Conservation (phyloP, 1,284 basidiomycete species). For the Meira nashicola region DNA sequence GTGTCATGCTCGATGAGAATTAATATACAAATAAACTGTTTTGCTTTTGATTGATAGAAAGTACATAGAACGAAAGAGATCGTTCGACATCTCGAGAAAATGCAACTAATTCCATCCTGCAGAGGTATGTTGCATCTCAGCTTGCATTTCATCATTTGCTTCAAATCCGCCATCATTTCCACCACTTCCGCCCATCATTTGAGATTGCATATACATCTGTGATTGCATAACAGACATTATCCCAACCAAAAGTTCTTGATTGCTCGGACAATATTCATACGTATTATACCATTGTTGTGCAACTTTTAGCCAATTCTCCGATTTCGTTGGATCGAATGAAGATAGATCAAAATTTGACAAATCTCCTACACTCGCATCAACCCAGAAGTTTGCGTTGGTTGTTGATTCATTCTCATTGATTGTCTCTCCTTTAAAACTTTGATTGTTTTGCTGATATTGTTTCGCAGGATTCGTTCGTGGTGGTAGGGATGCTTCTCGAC, state of each 20-base stretch:
- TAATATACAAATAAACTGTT: too few species aligned
- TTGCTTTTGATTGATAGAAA: too few species aligned
- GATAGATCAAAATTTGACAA: constrained; percentile 19
- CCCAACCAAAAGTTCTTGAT: constrained; percentile 11
- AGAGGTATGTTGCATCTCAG: too few species aligned
- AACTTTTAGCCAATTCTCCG: constrained; percentile 18
- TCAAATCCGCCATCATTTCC: too few species aligned
- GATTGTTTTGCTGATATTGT: neutral
- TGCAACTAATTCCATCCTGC: too few species aligned
- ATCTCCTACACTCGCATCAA: constrained; percentile 3
- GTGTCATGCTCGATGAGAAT: too few species aligned
- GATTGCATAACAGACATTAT: constrained; percentile 10
- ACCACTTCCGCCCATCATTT: too few species aligned
- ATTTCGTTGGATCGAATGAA: constrained; percentile 21
- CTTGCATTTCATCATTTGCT: too few species aligned
- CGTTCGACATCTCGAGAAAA: too few species aligned
- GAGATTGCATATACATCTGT: constrained; percentile 1
- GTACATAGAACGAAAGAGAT: too few species aligned
- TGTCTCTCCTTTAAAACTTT: neutral
- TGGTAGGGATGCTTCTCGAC: neutral
- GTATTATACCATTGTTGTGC: constrained; percentile 20
- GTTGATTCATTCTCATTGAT: neutral
- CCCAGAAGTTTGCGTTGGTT: neutral
- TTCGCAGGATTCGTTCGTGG: neutral
- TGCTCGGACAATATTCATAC: constrained; percentile 15